A percentile compares a stretch with the other conserved stretches of the same genome.
Conservation (phyloP, 129 eudicot species). For the Flaveria brownii region DNA sequence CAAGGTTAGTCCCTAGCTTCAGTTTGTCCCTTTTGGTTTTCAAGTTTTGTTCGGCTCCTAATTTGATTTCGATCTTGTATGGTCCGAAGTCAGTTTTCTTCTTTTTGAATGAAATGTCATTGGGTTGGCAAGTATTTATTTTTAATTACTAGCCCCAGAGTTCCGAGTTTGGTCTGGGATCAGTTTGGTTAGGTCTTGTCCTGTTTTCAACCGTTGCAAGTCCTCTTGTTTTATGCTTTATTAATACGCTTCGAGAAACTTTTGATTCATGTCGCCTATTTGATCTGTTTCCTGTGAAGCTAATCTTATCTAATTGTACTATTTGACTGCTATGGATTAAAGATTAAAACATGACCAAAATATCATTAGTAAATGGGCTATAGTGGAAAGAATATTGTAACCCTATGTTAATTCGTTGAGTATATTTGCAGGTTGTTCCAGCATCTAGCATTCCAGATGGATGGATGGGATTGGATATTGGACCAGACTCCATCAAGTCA, state of each 20-base stretch:
- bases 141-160: background rate
- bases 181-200: background rate
- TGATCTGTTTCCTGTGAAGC: background rate
- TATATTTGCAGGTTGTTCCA: constrained; percentile 50
- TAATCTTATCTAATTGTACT: background rate
- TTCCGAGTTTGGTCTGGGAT: background rate
- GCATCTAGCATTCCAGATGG: constrained; percentile 67
- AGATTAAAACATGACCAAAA: background rate
- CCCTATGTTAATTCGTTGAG: background rate
- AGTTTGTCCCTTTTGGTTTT: background rate
- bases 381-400: background rate
- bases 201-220: background rate
- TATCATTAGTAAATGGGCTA: background rate
- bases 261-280: background rate
- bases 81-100: background rate
- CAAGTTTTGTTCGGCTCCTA: background rate
- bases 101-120: background rate
- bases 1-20: constrained; percentile 51
- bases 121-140: background rate
- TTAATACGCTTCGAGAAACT: background rate
- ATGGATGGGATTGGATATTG: constrained; percentile 87
- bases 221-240: background rate
- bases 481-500: constrained; percentile 66
- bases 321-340: background rate
- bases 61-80: background rate